Evolutionary conservation across 371 early-diverging fungal genomes (phyloP).

Genomic region (Apophysomyces trapeziformis): DNA sequence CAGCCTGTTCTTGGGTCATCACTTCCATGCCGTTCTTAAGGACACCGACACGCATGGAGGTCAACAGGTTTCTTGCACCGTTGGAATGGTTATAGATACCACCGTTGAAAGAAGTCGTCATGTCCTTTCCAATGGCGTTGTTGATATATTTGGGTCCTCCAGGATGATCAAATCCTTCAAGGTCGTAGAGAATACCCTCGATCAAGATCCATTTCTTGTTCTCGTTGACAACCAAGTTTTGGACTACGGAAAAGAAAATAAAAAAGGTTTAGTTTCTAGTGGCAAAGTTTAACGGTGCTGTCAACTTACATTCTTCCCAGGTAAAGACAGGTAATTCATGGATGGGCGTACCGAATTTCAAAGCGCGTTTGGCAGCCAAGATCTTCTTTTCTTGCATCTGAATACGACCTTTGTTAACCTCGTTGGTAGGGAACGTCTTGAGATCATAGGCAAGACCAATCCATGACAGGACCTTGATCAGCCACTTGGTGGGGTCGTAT

Average conservation of each 20-base stretch:
- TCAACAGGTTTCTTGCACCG: conserved; percentile 81
- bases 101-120: conserved; percentile 87
- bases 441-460: conserved; percentile 89
- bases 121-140: conserved; percentile 81
- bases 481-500: conserved; percentile 97
- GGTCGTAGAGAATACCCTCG: conserved; percentile 90
- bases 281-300: neutral
- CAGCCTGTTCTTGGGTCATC: conserved; percentile 4
- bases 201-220: conserved; percentile 84
- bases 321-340: conserved; percentile 76
- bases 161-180: conserved; percentile 91
- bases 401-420: conserved; percentile 84
- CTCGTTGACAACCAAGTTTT: conserved; percentile 58
- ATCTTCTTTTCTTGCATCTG: conserved; percentile 87
- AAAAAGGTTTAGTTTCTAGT: too few relatives aligned
- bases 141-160: conserved; percentile 84
- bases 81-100: conserved; percentile 87
- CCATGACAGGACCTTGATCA: conserved; percentile 68
- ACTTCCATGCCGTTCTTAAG: conserved; percentile 31
- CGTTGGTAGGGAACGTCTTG: conserved; percentile 89
- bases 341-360: conserved; percentile 79
- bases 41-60: conserved; percentile 75
- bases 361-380: conserved; percentile 54
- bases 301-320: conserved; percentile 68
- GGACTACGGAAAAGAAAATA: conserved; percentile 13